phyloP scores from a whole-genome alignment of 2,329 filamentous ascomycete genomes.

The Colletotrichum melonis region DNA sequence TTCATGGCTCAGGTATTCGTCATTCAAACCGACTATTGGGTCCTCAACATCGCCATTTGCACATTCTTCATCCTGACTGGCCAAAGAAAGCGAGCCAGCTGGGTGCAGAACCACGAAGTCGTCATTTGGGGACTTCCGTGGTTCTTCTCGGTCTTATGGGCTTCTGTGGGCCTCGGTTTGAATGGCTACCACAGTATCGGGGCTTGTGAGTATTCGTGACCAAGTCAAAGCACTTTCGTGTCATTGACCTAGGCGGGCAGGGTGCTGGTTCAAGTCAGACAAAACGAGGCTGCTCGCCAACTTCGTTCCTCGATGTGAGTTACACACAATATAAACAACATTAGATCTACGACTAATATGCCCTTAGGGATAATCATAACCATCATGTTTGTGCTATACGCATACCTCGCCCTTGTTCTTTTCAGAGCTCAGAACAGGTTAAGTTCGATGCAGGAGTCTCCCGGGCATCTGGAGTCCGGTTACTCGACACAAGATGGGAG shows the following conservation, averaged over 20 bases:
- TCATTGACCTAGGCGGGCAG: neutral
- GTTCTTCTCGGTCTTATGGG: conserved; percentile 49
- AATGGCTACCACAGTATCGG: conserved; percentile 49
- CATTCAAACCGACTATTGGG: conserved; percentile 57
- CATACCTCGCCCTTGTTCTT: conserved; percentile 51
- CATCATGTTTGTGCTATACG: conserved; percentile 50
- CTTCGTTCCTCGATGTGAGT: conserved; percentile 51
- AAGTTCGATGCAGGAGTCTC: conserved; percentile 42
- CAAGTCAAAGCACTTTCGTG: too few species aligned
- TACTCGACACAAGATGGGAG: conserved; percentile 1
- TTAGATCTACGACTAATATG: neutral
- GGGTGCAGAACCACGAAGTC: conserved; percentile 49
- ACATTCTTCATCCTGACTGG: conserved; percentile 54
- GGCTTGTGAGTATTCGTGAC: conserved; percentile 36
- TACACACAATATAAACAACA: too few species aligned
- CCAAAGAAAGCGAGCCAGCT: conserved; percentile 46
- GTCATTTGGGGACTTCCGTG: conserved; percentile 50
- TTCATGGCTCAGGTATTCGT: conserved; percentile 56
- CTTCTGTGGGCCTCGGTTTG: conserved; percentile 44
- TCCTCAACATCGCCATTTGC: conserved; percentile 52
- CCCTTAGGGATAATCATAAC: conserved; percentile 48
- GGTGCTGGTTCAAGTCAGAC: conserved; percentile 56
- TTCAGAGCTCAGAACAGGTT: conserved; percentile 49
- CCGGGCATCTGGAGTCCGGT: neutral
- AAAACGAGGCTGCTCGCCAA: conserved; percentile 50